A percentile compares a stretch with the other conserved stretches of the same genome.
phyloP scores from a whole-genome alignment of 2,329 filamentous ascomycete genomes.

The Talaromyces piceae region DNA sequence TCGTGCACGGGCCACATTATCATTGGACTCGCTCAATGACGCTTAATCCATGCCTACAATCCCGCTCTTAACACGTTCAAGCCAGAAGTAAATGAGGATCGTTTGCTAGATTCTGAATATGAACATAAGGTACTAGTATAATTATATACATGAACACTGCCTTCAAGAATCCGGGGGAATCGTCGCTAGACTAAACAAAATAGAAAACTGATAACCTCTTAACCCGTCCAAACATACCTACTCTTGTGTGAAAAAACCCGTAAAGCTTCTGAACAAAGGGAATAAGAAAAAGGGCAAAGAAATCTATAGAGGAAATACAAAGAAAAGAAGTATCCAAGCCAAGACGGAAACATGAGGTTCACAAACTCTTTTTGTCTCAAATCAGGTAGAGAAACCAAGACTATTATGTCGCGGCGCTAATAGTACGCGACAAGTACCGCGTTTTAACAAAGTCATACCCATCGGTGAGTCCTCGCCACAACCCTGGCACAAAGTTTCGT shows the following conservation, averaged over 20 bases:
- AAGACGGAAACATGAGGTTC: not conserved
- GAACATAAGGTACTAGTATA: not conserved
- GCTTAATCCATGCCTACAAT: too few species aligned
- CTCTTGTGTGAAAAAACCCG: not conserved
- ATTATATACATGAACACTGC: not conserved
- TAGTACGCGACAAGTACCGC: constrained; percentile 17
- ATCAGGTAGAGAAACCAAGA: not conserved
- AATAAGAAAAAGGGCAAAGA: too few species aligned
- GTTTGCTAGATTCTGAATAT: not conserved
- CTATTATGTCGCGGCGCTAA: constrained; percentile 24
- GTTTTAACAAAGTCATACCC: constrained; percentile 33
- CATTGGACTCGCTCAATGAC: too few species aligned
- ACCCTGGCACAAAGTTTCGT: constrained; percentile 35
- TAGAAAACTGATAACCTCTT: not conserved
- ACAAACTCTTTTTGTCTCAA: too few species aligned
- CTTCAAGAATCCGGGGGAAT: not conserved
- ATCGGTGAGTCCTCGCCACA: constrained; percentile 33
- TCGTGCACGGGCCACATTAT: not conserved
- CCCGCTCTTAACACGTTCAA: too few species aligned
- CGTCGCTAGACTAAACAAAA: not conserved
- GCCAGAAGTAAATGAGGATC: too few species aligned
- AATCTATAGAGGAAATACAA: not conserved
- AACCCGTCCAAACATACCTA: not conserved
- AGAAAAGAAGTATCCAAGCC: not conserved
- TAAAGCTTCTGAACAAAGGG: not conserved